phyloP scores from a whole-genome alignment of 192 early-diverging fungal genomes.

The Piromyces finnis region DNA sequence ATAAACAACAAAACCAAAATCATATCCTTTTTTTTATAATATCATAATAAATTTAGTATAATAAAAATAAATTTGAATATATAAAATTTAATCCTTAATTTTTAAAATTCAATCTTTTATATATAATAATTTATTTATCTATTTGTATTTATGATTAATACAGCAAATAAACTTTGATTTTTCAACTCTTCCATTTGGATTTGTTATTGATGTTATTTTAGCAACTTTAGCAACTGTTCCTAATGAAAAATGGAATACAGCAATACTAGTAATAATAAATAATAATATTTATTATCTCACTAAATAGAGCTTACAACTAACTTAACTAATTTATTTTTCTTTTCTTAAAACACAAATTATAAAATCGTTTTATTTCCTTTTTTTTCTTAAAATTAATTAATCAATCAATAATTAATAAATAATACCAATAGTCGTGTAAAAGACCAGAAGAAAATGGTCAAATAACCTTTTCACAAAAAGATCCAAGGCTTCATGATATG shows the following conservation, averaged over 20 bases:
- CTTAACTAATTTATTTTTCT: no score
- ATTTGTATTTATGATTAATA: neutral
- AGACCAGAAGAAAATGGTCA: neutral
- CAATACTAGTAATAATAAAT: neutral
- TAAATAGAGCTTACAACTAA: no score
- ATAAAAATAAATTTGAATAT: no score
- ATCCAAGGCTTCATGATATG: neutral
- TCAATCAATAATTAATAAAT: no score
- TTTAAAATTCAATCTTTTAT: no score
- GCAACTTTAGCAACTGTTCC: neutral
- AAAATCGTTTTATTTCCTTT: no score
- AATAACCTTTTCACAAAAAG: neutral
- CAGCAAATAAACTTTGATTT: neutral
- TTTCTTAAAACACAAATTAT: no score
- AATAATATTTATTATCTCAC: no score
- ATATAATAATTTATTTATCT: no score
- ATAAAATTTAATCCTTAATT: neutral
- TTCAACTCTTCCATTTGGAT: neutral
- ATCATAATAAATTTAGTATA: no score
- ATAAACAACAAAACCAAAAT: neutral
- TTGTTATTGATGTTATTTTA: neutral
- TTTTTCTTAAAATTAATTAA: no score
- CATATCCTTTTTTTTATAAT: neutral
- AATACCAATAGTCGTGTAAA: neutral
- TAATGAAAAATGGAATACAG: neutral